Conservation (phyloP, 2,329 filamentous ascomycete genomes). For the Colletotrichum graminicola region DNA sequence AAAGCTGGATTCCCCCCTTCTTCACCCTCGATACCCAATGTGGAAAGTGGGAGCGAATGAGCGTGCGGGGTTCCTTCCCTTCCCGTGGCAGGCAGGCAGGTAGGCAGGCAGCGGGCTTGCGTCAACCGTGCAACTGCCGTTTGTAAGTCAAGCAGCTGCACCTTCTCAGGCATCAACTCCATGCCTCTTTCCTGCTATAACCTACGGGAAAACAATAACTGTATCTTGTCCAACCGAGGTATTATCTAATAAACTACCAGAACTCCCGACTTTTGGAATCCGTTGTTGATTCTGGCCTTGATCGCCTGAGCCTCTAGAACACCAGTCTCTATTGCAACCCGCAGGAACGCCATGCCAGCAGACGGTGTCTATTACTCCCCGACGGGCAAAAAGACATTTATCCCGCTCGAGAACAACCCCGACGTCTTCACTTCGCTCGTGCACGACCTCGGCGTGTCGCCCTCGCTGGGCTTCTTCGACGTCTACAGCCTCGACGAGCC, state of each 20-base stretch:
- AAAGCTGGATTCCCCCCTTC: too few species aligned
- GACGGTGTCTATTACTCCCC: constrained; percentile 47
- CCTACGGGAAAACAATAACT: not conserved
- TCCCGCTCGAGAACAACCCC: constrained; percentile 72
- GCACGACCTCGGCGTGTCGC: constrained; percentile 77
- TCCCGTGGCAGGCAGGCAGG: too few species aligned
- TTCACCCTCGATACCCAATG: not conserved
- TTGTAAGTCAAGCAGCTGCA: constrained; percentile 7
- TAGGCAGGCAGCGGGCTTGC: too few species aligned
- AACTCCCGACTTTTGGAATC: too few species aligned
- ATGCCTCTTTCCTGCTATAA: not conserved
- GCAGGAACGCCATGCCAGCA: constrained; percentile 45
- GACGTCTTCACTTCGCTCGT: constrained; percentile 82
- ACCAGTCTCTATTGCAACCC: not conserved
- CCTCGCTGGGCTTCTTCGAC: constrained; percentile 79
- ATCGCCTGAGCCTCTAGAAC: too few species aligned
- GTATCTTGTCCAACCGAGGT: not conserved
- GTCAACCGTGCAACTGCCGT: not conserved
- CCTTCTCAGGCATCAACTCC: not conserved
- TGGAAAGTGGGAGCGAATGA: not conserved
- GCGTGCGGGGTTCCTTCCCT: constrained; percentile 8
- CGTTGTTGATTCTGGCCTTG: not conserved
- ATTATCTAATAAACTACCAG: not conserved
- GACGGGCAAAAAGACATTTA: constrained; percentile 52
- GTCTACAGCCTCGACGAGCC: constrained; percentile 85